Evolutionary conservation across 2,329 filamentous ascomycete species (phyloP), one percentile per base, ranked within the genome.

Genomic region (Didymella keratinophila): DNA sequence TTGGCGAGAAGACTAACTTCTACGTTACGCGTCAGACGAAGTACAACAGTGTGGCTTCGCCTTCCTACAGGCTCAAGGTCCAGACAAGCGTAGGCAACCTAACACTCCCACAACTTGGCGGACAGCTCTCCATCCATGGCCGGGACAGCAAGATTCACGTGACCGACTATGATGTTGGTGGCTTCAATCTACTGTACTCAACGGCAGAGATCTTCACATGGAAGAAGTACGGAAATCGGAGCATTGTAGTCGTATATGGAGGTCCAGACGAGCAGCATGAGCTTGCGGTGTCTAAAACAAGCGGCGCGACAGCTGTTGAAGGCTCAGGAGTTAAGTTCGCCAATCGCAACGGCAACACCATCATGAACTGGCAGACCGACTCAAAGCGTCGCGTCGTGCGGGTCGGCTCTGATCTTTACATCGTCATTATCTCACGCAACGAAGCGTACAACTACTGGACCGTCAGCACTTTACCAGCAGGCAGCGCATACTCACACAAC

Each of bases 391-490:
- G 79, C 48, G 77, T 86, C 16, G 77, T 85, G 2, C 74, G 80
- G 50, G 70, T 85, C 34, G 79, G 78, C 9, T 73, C 74, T 12
- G 73, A 78, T 41, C 71, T 87, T 8, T 80, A 81, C 36, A 73
- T 88, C 30, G 79, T 86, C 57, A 78, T 88, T 20, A 72, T 85
- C 14, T 87, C 89, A 63, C 84, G 87, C 32, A 86, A 88, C 57
- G 79, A 83, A 5, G 88, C 87, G 0, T 90, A 90, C 71, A 84
- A 86, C 51, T 88, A 88, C 74, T 90, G 87, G 87, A 85, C 86
- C 0, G 78, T 87, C 0, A 69, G 63, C 28, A 67, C 64, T 2
- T 18, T 62, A n/a, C 37, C 60, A 1, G 53, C 58, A 50, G 63
- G 58, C 10, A 56, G 49, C 20, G 28, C 42, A 1, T 67, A 66